Conservation (phyloP, 495 filamentous ascomycete species). For the Penicillium canariense region DNA sequence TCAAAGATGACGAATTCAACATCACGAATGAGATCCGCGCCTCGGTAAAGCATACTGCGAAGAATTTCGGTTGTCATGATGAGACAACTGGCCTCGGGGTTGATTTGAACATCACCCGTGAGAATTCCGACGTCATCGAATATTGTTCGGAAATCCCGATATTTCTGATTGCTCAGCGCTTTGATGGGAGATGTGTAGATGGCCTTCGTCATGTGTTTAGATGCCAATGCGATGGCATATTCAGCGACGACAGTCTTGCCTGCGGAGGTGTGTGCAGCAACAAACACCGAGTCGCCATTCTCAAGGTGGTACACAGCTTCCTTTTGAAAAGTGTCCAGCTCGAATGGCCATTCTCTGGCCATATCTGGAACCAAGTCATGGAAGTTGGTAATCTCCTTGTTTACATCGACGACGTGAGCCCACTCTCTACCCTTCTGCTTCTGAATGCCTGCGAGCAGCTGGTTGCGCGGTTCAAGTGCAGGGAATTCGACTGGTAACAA, state of each 20-base stretch:
- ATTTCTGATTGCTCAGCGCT: slow-evolving; percentile 97
- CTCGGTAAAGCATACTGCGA: slow-evolving; percentile 96
- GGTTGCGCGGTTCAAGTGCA: slow-evolving; percentile 78
- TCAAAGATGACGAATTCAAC: slow-evolving; percentile 99
- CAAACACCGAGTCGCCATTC: slow-evolving; percentile 94
- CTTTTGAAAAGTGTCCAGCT: slow-evolving; percentile 97
- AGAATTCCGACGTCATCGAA: slow-evolving; percentile 97
- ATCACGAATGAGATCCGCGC: slow-evolving; percentile 92
- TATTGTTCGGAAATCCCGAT: slow-evolving; percentile 82
- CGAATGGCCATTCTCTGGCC: slow-evolving; percentile 94
- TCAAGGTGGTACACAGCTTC: slow-evolving; percentile 98
- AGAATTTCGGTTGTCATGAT: slow-evolving; percentile 99
- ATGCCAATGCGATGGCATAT: slow-evolving; percentile 93
- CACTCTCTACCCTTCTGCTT: slow-evolving; percentile 80
- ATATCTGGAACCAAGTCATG: slow-evolving; percentile 89
- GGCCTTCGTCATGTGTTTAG: slow-evolving; percentile 97
- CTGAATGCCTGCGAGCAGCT: slow-evolving; percentile 66
- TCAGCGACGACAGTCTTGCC: slow-evolving; percentile 98
- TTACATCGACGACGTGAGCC: slow-evolving; percentile 97
- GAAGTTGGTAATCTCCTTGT: slow-evolving; percentile 88
- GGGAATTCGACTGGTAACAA: slow-evolving; percentile 93
- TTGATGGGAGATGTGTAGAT: slow-evolving; percentile 99
- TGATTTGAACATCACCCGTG: slow-evolving; percentile 97
- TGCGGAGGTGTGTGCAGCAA: slow-evolving; percentile 97
- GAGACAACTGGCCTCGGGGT: slow-evolving; percentile 93